phyloP scores from a whole-genome alignment of 2,329 filamentous ascomycete species.

The Botrytis tulipae region DNA sequence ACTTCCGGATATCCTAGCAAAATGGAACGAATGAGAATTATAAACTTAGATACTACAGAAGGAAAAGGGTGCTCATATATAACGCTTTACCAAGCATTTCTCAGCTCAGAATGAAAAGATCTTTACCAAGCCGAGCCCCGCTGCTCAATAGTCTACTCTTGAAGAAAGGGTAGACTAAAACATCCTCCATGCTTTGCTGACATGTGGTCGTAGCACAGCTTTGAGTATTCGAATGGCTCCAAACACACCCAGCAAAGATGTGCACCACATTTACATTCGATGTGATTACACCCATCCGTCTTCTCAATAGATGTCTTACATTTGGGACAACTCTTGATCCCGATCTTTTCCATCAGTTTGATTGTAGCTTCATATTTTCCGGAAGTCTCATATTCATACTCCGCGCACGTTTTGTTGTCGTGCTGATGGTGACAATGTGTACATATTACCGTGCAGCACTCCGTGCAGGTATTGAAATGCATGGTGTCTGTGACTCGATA shows the following conservation, averaged over 20 bases:
- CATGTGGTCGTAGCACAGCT: conserved; percentile 34
- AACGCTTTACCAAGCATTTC: not conserved
- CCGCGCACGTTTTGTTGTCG: conserved; percentile 25
- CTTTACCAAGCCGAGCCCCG: not conserved
- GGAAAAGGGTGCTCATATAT: not conserved
- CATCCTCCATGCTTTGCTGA: conserved; percentile 17
- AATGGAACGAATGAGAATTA: not conserved
- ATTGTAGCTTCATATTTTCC: conserved; percentile 23
- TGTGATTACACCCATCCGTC: conserved; percentile 47
- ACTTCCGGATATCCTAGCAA: not conserved
- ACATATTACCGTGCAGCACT: conserved; percentile 21
- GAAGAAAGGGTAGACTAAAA: too few species aligned
- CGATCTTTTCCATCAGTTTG: conserved; percentile 39
- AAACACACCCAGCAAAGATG: conserved; percentile 52
- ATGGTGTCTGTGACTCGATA: not conserved
- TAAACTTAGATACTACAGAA: not conserved
- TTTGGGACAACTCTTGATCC: conserved; percentile 44
- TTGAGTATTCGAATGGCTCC: conserved; percentile 36
- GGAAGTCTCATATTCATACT: conserved; percentile 24
- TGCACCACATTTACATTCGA: conserved; percentile 44
- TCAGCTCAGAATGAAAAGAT: not conserved
- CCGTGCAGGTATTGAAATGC: not conserved
- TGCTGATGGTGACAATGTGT: conserved; percentile 26
- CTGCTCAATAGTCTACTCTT: not conserved
- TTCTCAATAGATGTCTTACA: conserved; percentile 35